These are phyloP conservation scores for Sclerospora graminicola DNA, from an alignment of 352 stramenopile genomes.

Conservation along the genomic window DNA sequence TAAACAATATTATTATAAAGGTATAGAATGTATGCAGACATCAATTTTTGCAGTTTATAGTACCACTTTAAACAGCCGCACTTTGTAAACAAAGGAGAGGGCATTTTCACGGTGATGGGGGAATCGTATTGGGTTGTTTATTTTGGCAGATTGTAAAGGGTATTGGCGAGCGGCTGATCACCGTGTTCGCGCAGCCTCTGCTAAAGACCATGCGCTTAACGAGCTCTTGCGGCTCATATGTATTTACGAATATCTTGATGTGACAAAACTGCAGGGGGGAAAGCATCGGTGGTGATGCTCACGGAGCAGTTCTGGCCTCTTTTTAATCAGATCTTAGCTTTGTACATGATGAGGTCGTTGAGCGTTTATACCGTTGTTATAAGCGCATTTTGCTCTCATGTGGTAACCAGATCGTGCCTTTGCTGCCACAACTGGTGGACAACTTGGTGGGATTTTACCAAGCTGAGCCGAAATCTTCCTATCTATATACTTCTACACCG, in stretches of 20 bases:
- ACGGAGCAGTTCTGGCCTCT: constrained; percentile 74
- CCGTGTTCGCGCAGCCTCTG: too few relatives aligned
- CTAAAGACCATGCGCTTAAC: constrained; percentile 39
- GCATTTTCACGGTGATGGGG: too few relatives aligned
- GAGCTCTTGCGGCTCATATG: constrained; percentile 76
- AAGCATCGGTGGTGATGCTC: constrained; percentile 49
- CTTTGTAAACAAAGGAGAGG: too few relatives aligned
- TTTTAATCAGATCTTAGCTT: constrained; percentile 65
- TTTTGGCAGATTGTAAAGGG: too few relatives aligned
- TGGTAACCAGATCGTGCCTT: constrained; percentile 41
- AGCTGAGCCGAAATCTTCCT: constrained; percentile 72
- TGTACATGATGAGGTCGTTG: constrained; percentile 83
- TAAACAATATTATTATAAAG: too few relatives aligned
- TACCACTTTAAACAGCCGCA: too few relatives aligned
- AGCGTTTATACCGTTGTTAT: constrained; percentile 77
- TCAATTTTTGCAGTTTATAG: too few relatives aligned
- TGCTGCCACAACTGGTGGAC: constrained; percentile 66
- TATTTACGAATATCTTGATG: constrained; percentile 69
- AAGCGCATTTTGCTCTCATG: constrained; percentile 81
- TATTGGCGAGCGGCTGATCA: too few relatives aligned
- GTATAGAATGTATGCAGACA: too few relatives aligned
- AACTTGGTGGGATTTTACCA: constrained; percentile 73
- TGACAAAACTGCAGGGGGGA: constrained; percentile 18
- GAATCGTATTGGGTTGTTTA: too few relatives aligned
- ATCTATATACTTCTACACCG: constrained; percentile 78